phyloP scores from a whole-genome alignment of 805 yeast genomes.

The Candida ulmi region DNA sequence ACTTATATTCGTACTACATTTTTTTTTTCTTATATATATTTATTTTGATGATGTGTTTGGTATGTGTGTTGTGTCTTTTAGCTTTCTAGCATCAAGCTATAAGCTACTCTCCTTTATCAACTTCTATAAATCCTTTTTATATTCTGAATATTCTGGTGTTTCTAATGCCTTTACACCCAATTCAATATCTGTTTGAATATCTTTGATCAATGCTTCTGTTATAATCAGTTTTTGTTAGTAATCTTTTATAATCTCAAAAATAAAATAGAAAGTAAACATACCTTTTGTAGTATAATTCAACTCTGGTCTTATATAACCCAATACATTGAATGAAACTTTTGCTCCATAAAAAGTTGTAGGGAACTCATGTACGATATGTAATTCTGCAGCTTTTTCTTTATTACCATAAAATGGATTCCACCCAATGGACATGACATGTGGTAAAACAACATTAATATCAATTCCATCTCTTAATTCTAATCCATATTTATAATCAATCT shows the following conservation, averaged over 20 bases:
- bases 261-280: slow-evolving; percentile 14
- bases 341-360: slow-evolving; percentile 77
- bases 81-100: no score
- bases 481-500: slow-evolving; percentile 62
- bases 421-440: slow-evolving; percentile 95
- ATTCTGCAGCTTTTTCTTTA: slow-evolving; percentile 74
- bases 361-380: slow-evolving; percentile 80
- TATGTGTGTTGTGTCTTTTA: no score
- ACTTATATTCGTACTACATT: background rate
- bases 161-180: slow-evolving; percentile 51
- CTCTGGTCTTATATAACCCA: slow-evolving; percentile 92
- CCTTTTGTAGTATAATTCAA: slow-evolving; percentile 69
- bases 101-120: no score
- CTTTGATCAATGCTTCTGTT: slow-evolving; percentile 73
- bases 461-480: slow-evolving; percentile 29
- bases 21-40: background rate
- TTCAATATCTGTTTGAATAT: slow-evolving; percentile 73
- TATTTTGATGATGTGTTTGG: background rate
- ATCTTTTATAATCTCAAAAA: no score
- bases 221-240: background rate
- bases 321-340: slow-evolving; percentile 52
- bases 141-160: slow-evolving; percentile 34
- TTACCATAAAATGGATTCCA: slow-evolving; percentile 92
- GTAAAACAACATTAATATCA: slow-evolving; percentile 46
- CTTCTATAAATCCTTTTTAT: slow-evolving; percentile 18